A percentile compares a stretch with the other conserved stretches of the same genome.
These are phyloP conservation scores for Dendrostoma leiphaemia DNA, from an alignment of 2,329 filamentous ascomycete genomes.

Conservation along the genomic window DNA sequence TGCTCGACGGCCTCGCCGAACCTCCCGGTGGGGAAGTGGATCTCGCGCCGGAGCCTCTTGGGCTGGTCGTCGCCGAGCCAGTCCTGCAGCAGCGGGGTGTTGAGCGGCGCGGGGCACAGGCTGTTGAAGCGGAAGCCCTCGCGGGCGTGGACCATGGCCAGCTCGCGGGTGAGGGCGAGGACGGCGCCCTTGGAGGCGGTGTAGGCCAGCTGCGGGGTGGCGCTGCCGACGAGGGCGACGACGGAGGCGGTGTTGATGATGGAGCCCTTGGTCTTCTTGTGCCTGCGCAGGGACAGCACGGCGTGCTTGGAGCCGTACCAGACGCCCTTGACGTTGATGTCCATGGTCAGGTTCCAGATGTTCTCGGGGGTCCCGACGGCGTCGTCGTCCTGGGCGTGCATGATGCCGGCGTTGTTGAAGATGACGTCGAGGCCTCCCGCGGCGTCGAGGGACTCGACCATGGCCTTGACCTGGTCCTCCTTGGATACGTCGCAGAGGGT, in stretches of 20 bases:
- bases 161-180: constrained; percentile 81
- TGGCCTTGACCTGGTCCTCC: constrained; percentile 72
- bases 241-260: constrained; percentile 93
- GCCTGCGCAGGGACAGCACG: constrained; percentile 73
- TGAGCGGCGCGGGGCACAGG: constrained; percentile 85
- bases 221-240: constrained; percentile 81
- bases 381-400: constrained; percentile 81
- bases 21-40: constrained; percentile 84
- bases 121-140: constrained; percentile 89
- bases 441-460: constrained; percentile 71
- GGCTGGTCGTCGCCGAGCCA: constrained; percentile 85
- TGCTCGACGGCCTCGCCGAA: constrained; percentile 95
- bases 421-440: constrained; percentile 90
- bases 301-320: constrained; percentile 96
- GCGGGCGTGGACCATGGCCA: constrained; percentile 87
- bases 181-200: constrained; percentile 94
- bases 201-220: constrained; percentile 87
- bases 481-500: constrained; percentile 72
- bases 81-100: constrained; percentile 88
- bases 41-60: constrained; percentile 79
- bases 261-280: constrained; percentile 75
- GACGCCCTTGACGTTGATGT: constrained; percentile 97
- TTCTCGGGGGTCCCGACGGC: constrained; percentile 81
- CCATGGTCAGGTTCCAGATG: constrained; percentile 92
- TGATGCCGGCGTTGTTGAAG: constrained; percentile 98